These are phyloP conservation scores for Coemansia sp. DNA, from an alignment of 192 early-diverging fungal species.

Conservation along the genomic window DNA sequence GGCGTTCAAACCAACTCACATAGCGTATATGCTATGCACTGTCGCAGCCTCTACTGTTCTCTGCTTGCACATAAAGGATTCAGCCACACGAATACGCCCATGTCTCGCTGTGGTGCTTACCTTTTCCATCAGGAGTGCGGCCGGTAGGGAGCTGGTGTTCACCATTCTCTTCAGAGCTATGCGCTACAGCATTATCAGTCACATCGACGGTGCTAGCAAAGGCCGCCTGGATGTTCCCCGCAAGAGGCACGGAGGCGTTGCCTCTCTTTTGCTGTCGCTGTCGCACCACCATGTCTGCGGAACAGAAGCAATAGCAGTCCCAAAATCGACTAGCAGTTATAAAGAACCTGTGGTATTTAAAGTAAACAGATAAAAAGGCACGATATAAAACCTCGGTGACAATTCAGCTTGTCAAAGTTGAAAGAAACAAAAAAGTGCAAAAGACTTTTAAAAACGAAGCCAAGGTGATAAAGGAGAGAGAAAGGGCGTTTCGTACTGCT, in stretches of 20 bases:
- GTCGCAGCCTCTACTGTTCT: not conserved
- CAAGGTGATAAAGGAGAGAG: not conserved
- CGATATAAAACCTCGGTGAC: not conserved
- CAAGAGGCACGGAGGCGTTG: not conserved
- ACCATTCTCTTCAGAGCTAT: constrained; percentile 5
- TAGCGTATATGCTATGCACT: too few relatives aligned
- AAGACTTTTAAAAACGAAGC: not conserved
- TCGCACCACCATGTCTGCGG: constrained; percentile 33
- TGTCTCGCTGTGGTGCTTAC: constrained; percentile 13
- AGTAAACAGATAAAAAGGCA: not conserved
- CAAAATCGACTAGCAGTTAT: not conserved
- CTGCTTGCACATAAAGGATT: not conserved
- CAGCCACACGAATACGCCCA: not conserved
- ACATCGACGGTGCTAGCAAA: not conserved
- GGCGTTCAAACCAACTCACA: too few relatives aligned
- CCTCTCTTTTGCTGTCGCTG: constrained; percentile 31
- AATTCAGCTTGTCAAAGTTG: not conserved
- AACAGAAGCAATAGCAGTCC: not conserved
- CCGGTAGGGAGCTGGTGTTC: constrained; percentile 24
- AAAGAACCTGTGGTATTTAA: not conserved
- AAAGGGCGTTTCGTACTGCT: too few relatives aligned
- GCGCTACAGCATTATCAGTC: not conserved
- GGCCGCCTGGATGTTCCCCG: not conserved
- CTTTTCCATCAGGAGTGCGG: constrained; percentile 49
- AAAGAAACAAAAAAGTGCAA: not conserved